Base-by-base conservation (phyloP, 306 rosid species). In the Calophaca sinica region DNA sequence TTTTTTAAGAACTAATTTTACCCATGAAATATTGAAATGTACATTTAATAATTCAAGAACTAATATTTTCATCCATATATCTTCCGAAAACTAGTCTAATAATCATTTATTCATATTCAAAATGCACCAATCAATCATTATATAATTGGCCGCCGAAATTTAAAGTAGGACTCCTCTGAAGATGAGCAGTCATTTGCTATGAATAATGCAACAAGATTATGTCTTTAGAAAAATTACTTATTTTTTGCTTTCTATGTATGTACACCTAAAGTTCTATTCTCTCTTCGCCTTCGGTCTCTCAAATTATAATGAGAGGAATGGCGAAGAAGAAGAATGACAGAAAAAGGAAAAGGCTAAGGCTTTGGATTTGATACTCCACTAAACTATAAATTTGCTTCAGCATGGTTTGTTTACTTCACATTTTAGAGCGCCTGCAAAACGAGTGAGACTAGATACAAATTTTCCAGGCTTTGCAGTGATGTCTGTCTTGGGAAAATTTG, bases 341-440 rank as follows among this genome's bases (percentile, higher is more conserved):
- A 66, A 49, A 32, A 12, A 28, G 4, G 3, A 28, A 45, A 28
- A 52, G 44, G 32, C 5, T 29, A 61, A 51, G 10, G 15, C 52
- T 13, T 36, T 52, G 9, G 32, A 58, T 32, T 9, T 44, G 7
- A 28, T 44, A 36, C 5, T 53, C 7, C 59, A 73, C 7, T 66
- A 31, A 39, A 76, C 32, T 48, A 20, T 20, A 20, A 20, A 20
- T 62, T 11, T 60, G 32, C 20, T 26, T 76, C 64, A 85, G 74
- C 87, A 87, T 12, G 77, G 77, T 79, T 75, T 12, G 13, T 68
- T 35, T 13, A 2, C 0, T 5, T 0, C 2, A 48, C 91, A 87
- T 48, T 78, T 71, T 7, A 87, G 45, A 74, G 84, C 61, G 26
- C 94, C 94, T 0, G 88, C 8, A 72, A 61, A 83, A 38, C 84